Evolutionary conservation across 192 early-diverging fungal species (phyloP), one percentile per base, ranked within the genome.

Genomic region (Mortierella claussenii): DNA sequence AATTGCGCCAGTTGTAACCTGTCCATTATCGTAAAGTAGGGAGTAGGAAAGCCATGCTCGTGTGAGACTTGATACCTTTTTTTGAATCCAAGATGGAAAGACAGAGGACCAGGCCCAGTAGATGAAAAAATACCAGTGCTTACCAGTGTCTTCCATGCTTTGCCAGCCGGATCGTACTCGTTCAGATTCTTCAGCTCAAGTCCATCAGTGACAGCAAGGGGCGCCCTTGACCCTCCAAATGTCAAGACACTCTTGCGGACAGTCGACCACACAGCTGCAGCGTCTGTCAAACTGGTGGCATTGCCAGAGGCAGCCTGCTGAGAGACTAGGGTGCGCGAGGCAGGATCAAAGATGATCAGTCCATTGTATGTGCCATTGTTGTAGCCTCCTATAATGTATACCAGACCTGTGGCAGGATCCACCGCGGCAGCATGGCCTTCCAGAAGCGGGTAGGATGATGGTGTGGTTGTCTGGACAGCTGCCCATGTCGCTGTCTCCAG

Each of bases 311-410:
- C 70, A 7, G 45, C 11, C 34, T 54, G 40, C n/a, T 32, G 31
- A 4, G 42, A 36, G 23, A 47, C 30, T 42, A 66, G 18, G 0
- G 50, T 55, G 20, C 34, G 21, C 2, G 42, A 55, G 4, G 42
- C 26, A 1, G 71, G 63, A 30, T 76, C 51, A 43, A 61, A 55
- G 2, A 66, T 44, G 33, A 54, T 76, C 30, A 76, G 12, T 11
- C 24, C 23, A 26, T 76, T 76, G 51, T 60, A 48, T 1, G 57
- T 54, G 24, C 46, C 51, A 3, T 27, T 32, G 7, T 27, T 21
- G 43, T 47, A 65, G 11, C 71, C 71, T 47, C 71, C 71, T 47
- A 76, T 30, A 0, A 76, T 23, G 21, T 76, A 76, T 2, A 76
- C 46, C 10, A 55, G 52, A 0, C 71, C 71, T 20, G 53, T 66